These are phyloP conservation scores for Ramaria rubella DNA, from an alignment of 768 basidiomycete species.

Conservation along the genomic window DNA sequence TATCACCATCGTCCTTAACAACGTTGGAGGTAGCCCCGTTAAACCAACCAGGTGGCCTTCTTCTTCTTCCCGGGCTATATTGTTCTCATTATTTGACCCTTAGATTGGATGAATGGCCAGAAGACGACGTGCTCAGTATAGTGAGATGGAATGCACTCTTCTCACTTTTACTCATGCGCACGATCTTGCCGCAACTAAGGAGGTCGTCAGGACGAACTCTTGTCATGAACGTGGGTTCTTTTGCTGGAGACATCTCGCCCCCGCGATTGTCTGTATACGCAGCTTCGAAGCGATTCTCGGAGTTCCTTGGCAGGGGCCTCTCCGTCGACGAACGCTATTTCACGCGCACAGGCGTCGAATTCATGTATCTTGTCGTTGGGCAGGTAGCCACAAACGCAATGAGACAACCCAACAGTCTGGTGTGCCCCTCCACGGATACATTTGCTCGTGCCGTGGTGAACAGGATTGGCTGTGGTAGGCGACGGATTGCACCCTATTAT, in stretches of 20 bases:
- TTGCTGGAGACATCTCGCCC: conserved; percentile 8
- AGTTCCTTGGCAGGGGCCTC: conserved; percentile 2
- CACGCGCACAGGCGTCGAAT: background rate
- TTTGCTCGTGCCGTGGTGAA: conserved; percentile 5
- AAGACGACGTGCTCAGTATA: background rate
- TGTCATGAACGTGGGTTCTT: conserved; percentile 9
- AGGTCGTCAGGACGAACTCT: background rate
- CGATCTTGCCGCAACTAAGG: conserved; percentile 9
- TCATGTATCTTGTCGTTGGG: conserved; percentile 6
- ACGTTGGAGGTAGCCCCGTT: conserved; percentile 3
- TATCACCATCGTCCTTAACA: conserved; percentile 9
- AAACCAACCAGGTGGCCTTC: background rate
- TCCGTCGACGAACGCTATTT: conserved; percentile 12
- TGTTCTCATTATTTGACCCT: background rate
- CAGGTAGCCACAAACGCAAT: conserved; percentile 2
- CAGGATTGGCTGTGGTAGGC: conserved; percentile 1
- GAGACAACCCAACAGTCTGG: background rate
- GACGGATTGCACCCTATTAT: background rate
- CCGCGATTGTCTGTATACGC: conserved; percentile 9
- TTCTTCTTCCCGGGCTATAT: background rate
- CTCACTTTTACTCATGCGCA: conserved; percentile 5
- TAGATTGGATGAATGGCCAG: conserved; percentile 11
- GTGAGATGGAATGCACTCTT: conserved; percentile 11
- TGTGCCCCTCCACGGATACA: conserved; percentile 4
- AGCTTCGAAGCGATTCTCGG: conserved; percentile 9